Conservation (phyloP, 768 basidiomycete species). For the Heimioporus sp. region DNA sequence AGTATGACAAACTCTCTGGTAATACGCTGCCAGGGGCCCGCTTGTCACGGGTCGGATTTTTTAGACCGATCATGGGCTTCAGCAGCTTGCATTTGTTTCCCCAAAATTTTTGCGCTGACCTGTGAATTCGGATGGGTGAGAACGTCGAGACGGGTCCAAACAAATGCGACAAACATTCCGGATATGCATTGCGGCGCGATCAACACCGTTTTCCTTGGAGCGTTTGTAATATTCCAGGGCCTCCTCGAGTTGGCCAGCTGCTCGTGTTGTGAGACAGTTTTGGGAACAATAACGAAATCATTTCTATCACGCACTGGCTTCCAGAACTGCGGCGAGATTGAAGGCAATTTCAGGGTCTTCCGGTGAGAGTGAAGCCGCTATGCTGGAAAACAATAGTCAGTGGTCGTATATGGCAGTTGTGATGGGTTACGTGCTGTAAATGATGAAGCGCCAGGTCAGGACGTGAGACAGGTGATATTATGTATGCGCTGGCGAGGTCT, state of each 20-base stretch:
- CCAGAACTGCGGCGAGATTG: slow-evolving; percentile 87
- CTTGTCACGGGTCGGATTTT: slow-evolving; percentile 29
- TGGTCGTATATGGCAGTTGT: slow-evolving; percentile 27
- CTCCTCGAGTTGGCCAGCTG: slow-evolving; percentile 79
- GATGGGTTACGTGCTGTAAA: slow-evolving; percentile 55
- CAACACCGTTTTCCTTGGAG: slow-evolving; percentile 74
- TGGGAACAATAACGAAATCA: slow-evolving; percentile 34
- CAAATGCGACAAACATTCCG: slow-evolving; percentile 58
- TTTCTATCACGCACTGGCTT: slow-evolving; percentile 65
- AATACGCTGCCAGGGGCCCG: slow-evolving; percentile 1
- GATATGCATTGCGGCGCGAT: slow-evolving; percentile 79
- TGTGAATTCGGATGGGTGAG: slow-evolving; percentile 29
- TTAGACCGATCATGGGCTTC: slow-evolving; percentile 30
- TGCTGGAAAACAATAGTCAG: slow-evolving; percentile 48
- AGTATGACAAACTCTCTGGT: slow-evolving; percentile 13
- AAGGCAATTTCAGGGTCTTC: slow-evolving; percentile 91
- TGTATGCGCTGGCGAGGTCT: slow-evolving; percentile 90
- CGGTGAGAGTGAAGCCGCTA: slow-evolving; percentile 78
- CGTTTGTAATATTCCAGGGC: slow-evolving; percentile 80
- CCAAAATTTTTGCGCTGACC: slow-evolving; percentile 81
- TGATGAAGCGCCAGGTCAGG: slow-evolving; percentile 88
- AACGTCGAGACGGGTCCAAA: slow-evolving; percentile 15
- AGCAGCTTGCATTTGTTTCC: slow-evolving; percentile 48
- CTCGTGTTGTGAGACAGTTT: slow-evolving; percentile 27
- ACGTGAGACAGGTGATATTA: slow-evolving; percentile 73